Percentiles rank a stretch among this genome's conserved stretches.
These are phyloP conservation scores for Arabidopsis suecica DNA, from an alignment of 345 rosid species.

Conservation along the genomic window DNA sequence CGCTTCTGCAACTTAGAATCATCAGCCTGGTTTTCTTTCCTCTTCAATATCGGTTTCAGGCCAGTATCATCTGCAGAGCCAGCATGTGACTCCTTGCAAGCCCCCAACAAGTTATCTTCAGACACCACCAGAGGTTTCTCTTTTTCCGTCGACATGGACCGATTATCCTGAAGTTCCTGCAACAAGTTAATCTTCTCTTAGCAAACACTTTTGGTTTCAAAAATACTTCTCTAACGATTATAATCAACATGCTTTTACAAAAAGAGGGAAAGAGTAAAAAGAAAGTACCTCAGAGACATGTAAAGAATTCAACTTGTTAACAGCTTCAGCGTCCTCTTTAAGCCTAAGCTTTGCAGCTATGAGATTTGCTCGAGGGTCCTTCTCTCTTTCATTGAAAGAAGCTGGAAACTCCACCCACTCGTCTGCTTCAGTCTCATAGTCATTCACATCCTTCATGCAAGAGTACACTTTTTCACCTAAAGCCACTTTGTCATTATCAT, in stretches of 20 bases:
- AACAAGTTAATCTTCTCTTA: slow-evolving; percentile 15
- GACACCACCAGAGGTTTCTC: slow-evolving; percentile 34
- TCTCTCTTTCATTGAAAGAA: slow-evolving; percentile 48
- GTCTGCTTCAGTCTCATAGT: slow-evolving; percentile 59
- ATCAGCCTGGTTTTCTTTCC: slow-evolving; percentile 59
- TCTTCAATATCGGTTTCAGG: slow-evolving; percentile 76
- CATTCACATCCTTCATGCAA: slow-evolving; percentile 55
- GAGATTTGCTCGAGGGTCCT: slow-evolving; percentile 83
- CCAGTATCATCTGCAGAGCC: slow-evolving; percentile 49
- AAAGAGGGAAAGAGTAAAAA: not conserved
- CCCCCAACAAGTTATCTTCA: slow-evolving; percentile 14
- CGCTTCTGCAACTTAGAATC: slow-evolving; percentile 73
- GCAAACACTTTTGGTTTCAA: not conserved
- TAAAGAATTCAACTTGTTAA: slow-evolving; percentile 56
- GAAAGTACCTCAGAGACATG: slow-evolving; percentile 55
- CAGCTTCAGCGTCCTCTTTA: slow-evolving; percentile 78
- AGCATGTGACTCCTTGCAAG: slow-evolving; percentile 23
- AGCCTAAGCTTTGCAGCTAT: slow-evolving; percentile 69
- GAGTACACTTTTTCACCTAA: slow-evolving; percentile 48
- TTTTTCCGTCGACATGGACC: slow-evolving; percentile 1
- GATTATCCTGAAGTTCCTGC: slow-evolving; percentile 26
- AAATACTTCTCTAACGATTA: not conserved
- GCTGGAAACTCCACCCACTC: slow-evolving; percentile 56
- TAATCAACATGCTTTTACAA: not conserved
- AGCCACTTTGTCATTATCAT: slow-evolving; percentile 68